Conservation (phyloP, 768 basidiomycete species). For the Pisolithus tinctorius region DNA sequence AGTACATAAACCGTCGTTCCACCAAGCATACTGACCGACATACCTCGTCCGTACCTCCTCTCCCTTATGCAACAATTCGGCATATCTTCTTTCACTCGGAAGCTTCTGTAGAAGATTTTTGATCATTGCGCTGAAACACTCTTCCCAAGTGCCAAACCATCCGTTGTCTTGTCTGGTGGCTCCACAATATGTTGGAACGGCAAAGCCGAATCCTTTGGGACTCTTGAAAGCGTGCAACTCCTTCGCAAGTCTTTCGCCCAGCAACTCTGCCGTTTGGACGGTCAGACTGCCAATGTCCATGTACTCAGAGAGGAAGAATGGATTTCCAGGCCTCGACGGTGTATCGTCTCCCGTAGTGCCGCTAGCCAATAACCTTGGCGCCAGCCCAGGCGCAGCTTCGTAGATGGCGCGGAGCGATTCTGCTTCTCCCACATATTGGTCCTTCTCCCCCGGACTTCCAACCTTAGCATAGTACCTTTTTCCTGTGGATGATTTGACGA, state of each 20-base stretch:
- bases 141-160: slow-evolving; percentile 67
- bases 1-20: background rate
- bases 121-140: slow-evolving; percentile 59
- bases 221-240: slow-evolving; percentile 59
- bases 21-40: slow-evolving; percentile 4
- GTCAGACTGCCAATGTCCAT: slow-evolving; percentile 49
- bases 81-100: slow-evolving; percentile 32
- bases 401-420: slow-evolving; percentile 61
- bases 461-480: slow-evolving; percentile 56
- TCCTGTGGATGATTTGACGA: slow-evolving; percentile 51
- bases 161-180: slow-evolving; percentile 64
- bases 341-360: slow-evolving; percentile 30
- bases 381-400: slow-evolving; percentile 60
- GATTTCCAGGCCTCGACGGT: slow-evolving; percentile 31
- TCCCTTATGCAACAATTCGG: slow-evolving; percentile 44
- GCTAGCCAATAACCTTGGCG: slow-evolving; percentile 48
- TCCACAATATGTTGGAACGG: slow-evolving; percentile 72
- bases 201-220: slow-evolving; percentile 58
- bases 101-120: slow-evolving; percentile 48
- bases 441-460: slow-evolving; percentile 44
- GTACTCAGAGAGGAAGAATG: slow-evolving; percentile 73
- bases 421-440: slow-evolving; percentile 65
- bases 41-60: slow-evolving; percentile 44
- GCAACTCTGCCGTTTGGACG: slow-evolving; percentile 35
- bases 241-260: slow-evolving; percentile 57